Conservation (phyloP, 176 grass and related monocot species). For the Lolium perenne region DNA sequence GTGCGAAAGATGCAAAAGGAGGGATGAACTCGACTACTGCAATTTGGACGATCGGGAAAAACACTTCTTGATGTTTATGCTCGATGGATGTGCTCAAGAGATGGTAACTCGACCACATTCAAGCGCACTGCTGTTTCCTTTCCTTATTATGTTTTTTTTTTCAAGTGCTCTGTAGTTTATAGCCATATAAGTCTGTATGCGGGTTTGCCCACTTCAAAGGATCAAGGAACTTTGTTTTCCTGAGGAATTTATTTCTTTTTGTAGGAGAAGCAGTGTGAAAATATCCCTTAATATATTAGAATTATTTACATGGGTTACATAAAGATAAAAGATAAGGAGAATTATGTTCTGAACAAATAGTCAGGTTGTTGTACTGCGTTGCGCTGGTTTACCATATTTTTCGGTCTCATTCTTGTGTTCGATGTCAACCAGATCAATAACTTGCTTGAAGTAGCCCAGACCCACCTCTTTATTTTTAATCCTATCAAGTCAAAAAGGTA, state of each 20-base stretch:
- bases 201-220: background rate
- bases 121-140: background rate
- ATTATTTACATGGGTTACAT: no score
- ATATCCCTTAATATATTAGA: no score
- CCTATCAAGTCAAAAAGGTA: background rate
- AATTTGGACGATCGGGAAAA: constrained; percentile 18
- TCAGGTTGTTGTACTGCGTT: background rate
- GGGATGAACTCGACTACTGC: constrained; percentile 18
- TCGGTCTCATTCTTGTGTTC: background rate
- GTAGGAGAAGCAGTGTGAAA: no score
- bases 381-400: background rate
- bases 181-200: background rate
- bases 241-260: no score
- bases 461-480: background rate
- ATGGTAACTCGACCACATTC: constrained; percentile 3
- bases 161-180: background rate
- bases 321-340: no score
- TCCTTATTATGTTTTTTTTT: background rate
- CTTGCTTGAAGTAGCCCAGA: background rate
- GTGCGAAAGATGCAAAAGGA: constrained; percentile 8
- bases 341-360: background rate
- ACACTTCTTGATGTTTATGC: constrained; percentile 9
- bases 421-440: background rate
- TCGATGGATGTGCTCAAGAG: constrained; percentile 8
- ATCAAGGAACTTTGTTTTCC: background rate